These are phyloP conservation scores for Phytopythium litorale DNA, from an alignment of 352 stramenopile genomes.

Conservation along the genomic window DNA sequence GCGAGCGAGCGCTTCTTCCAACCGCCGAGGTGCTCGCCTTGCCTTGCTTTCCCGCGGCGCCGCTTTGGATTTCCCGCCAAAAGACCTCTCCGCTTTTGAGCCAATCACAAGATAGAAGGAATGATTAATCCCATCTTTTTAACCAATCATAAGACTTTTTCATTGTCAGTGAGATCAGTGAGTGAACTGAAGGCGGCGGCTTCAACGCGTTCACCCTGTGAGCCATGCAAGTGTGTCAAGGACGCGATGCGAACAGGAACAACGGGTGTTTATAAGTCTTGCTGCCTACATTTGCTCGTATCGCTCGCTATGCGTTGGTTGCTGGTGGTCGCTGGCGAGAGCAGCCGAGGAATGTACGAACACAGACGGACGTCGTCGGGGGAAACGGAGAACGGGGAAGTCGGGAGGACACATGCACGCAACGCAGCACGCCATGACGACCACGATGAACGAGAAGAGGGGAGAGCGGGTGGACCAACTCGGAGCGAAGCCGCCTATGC, in stretches of 20 bases:
- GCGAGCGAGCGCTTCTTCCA: background rate
- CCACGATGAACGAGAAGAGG: background rate
- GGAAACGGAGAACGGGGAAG: background rate
- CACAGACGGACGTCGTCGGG: background rate
- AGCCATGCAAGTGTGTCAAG: no score
- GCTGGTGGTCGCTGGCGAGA: background rate
- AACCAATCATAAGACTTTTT: no score
- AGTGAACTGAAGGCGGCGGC: background rate
- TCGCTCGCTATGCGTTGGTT: background rate
- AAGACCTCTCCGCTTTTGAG: background rate
- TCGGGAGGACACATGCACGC: background rate
- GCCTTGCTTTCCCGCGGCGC: background rate
- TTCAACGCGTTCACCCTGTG: no score
- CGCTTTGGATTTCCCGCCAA: conserved; percentile 1
- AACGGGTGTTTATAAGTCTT: conserved; percentile 1
- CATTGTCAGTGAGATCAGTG: no score
- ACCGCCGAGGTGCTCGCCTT: background rate
- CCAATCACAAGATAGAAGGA: background rate
- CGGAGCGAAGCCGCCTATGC: conserved; percentile 22
- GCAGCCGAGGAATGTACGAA: background rate
- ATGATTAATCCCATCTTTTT: no score
- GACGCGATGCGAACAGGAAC: background rate
- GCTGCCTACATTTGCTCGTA: background rate
- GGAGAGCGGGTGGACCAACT: no score
- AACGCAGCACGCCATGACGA: conserved; percentile 3